A percentile compares a stretch with the other conserved stretches of the same genome.
These are phyloP conservation scores for Annona squamosa DNA, from an alignment of 164 flowering plant species.

Conservation along the genomic window DNA sequence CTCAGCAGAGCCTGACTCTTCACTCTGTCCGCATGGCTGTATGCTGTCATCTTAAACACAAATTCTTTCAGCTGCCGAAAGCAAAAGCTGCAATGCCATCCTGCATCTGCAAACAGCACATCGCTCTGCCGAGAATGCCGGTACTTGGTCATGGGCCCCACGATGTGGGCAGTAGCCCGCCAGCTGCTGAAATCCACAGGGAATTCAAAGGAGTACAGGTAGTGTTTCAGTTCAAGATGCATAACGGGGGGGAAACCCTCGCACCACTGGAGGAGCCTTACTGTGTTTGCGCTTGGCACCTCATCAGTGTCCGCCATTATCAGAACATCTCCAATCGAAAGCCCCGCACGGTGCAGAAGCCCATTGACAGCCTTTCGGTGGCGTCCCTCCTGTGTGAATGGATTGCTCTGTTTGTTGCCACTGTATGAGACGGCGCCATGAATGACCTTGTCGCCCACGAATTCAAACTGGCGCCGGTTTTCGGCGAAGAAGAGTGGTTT, in stretches of 20 bases:
- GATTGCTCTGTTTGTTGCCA: conserved; percentile 1
- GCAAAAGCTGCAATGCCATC: conserved; percentile 55
- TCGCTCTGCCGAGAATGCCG: conserved; percentile 32
- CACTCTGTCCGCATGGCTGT: conserved; percentile 45
- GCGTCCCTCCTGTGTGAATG: conserved; percentile 16
- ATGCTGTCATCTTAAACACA: conserved; percentile 43
- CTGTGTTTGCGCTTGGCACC: conserved; percentile 37
- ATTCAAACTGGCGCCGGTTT: conserved; percentile 18
- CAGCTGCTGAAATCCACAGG: conserved; percentile 40
- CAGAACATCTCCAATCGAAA: conserved; percentile 30
- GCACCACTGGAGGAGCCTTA: conserved; percentile 41
- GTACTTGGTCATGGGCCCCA: conserved; percentile 23
- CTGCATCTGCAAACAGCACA: conserved; percentile 32
- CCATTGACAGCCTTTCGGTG: conserved; percentile 27
- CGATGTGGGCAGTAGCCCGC: conserved; percentile 33
- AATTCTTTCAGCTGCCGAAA: conserved; percentile 29
- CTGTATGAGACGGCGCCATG: conserved; percentile 12
- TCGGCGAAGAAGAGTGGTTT: conserved; percentile 29
- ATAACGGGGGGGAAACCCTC: conserved; percentile 33
- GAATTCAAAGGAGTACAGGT: conserved; percentile 45
- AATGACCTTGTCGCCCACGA: conserved; percentile 18
- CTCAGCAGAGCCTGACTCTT: conserved; percentile 21
- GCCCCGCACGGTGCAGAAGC: conserved; percentile 26
- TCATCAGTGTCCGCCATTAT: conserved; percentile 47
- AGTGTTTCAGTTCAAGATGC: conserved; percentile 36